Evolutionary conservation across 2,329 filamentous ascomycete genomes (phyloP).

Genomic region (Pyrenochaeta sp.): DNA sequence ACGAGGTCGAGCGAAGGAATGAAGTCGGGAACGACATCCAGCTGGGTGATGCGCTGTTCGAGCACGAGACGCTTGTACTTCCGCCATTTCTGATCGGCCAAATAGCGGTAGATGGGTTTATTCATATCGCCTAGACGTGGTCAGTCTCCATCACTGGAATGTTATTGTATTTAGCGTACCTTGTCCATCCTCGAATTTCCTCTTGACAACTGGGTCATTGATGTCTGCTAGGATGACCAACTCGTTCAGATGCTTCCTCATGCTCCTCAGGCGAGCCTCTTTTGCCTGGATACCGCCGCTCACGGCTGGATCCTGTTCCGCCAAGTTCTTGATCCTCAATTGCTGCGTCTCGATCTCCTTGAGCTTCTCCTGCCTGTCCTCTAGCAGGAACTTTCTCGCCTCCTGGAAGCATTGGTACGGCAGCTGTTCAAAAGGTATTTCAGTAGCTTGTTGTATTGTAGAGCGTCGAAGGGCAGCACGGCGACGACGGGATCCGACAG

Average conservation of each 20-base stretch:
- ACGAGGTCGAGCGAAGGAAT: constrained; percentile 80
- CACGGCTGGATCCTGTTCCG: constrained; percentile 65
- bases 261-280: constrained; percentile 71
- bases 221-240: constrained; percentile 92
- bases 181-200: constrained; percentile 88
- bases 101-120: constrained; percentile 93
- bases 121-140: constrained; percentile 81
- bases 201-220: constrained; percentile 94
- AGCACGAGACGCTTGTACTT: constrained; percentile 81
- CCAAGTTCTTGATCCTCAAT: constrained; percentile 72
- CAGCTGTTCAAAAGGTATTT: constrained; percentile 88
- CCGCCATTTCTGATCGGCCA: constrained; percentile 89
- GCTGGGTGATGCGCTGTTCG: constrained; percentile 84
- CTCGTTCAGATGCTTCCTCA: constrained; percentile 76
- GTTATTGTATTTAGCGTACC: constrained; percentile 64
- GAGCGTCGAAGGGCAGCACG: constrained; percentile 59
- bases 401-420: constrained; percentile 99
- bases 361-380: constrained; percentile 84
- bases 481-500: constrained; percentile 84
- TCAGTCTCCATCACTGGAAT: constrained; percentile 9
- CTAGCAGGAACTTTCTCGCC: constrained; percentile 81
- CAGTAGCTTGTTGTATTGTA: constrained; percentile 62
- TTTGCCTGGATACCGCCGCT: constrained; percentile 71
- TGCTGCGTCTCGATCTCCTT: constrained; percentile 73
- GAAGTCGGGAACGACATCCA: constrained; percentile 88